Conservation (phyloP, 2,329 filamentous ascomycete species). For the Coniella lustricola region DNA sequence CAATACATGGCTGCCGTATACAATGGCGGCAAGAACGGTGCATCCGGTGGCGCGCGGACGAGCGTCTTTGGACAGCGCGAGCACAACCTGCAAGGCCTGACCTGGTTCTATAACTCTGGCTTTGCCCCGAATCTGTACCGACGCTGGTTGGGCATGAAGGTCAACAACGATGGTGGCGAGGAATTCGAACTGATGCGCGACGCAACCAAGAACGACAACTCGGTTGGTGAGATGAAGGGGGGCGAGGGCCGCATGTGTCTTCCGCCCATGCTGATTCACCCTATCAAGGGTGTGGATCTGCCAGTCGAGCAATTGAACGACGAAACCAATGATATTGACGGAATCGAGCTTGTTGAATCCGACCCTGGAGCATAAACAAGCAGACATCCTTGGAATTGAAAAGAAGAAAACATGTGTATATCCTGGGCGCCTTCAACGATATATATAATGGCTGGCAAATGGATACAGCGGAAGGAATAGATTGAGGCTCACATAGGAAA, state of each 20-base stretch:
- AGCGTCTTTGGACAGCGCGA: slow-evolving; percentile 77
- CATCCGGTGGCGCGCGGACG: slow-evolving; percentile 64
- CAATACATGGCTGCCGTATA: slow-evolving; percentile 70
- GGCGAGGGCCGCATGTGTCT: slow-evolving; percentile 85
- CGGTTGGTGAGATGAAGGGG: slow-evolving; percentile 48
- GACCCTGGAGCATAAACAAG: slow-evolving; percentile 37
- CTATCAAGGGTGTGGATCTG: slow-evolving; percentile 69
- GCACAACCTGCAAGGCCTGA: slow-evolving; percentile 79
- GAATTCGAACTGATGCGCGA: slow-evolving; percentile 61
- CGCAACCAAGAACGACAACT: slow-evolving; percentile 39
- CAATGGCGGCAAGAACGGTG: slow-evolving; percentile 71
- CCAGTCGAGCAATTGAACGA: slow-evolving; percentile 48
- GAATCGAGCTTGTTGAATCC: slow-evolving; percentile 39
- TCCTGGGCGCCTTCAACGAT: background rate
- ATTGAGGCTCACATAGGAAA: slow-evolving; percentile 5
- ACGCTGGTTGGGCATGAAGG: slow-evolving; percentile 76
- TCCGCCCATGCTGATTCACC: slow-evolving; percentile 83
- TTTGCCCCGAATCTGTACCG: slow-evolving; percentile 78
- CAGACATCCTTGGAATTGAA: no score
- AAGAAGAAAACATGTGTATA: no score
- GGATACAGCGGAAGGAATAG: slow-evolving; percentile 2
- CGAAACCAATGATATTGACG: slow-evolving; percentile 29
- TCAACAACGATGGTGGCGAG: slow-evolving; percentile 73
- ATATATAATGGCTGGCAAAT: slow-evolving; percentile 26
- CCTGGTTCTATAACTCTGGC: slow-evolving; percentile 85